Evolutionary conservation across 768 basidiomycete genomes (phyloP).

Genomic region (Pulveroboletus frians): DNA sequence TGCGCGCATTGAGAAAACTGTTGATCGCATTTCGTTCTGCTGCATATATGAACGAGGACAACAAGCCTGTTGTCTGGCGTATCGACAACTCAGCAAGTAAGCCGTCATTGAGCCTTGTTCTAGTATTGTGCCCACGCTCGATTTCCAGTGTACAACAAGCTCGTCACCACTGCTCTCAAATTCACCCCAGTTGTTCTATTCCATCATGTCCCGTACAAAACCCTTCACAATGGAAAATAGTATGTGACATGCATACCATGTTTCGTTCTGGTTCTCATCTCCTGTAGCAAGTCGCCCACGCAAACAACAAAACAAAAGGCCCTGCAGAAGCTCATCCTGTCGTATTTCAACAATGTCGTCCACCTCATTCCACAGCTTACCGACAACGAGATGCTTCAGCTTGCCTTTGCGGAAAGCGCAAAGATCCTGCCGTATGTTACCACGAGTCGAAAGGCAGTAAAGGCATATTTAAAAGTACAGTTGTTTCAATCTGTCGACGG

Average conservation of each 20-base stretch:
- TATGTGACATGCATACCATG: constrained; percentile 35
- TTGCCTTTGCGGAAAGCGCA: constrained; percentile 78
- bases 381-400: constrained; percentile 56
- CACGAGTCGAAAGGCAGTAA: constrained; percentile 77
- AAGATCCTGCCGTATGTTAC: constrained; percentile 88
- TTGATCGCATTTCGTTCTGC: constrained; percentile 90
- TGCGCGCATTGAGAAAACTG: constrained; percentile 77
- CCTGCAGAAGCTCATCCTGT: constrained; percentile 80
- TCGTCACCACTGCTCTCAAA: constrained; percentile 77
- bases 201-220: constrained; percentile 87
- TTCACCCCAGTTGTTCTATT: constrained; percentile 88
- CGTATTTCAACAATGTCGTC: constrained; percentile 84
- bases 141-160: constrained; percentile 83
- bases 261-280: not conserved
- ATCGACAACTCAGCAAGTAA: constrained; percentile 67
- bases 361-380: constrained; percentile 74
- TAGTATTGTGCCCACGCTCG: not conserved
- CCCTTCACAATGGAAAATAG: constrained; percentile 78
- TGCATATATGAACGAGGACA: constrained; percentile 83
- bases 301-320: constrained; percentile 79
- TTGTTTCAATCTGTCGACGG: not conserved
- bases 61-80: constrained; percentile 73
- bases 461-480: constrained; percentile 81
- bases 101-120: not conserved
- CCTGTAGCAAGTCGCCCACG: constrained; percentile 75